A percentile compares a stretch with the other conserved stretches of the same genome.
Conservation (phyloP, 2,329 filamentous ascomycete species). For the Monosporascus ibericus region DNA sequence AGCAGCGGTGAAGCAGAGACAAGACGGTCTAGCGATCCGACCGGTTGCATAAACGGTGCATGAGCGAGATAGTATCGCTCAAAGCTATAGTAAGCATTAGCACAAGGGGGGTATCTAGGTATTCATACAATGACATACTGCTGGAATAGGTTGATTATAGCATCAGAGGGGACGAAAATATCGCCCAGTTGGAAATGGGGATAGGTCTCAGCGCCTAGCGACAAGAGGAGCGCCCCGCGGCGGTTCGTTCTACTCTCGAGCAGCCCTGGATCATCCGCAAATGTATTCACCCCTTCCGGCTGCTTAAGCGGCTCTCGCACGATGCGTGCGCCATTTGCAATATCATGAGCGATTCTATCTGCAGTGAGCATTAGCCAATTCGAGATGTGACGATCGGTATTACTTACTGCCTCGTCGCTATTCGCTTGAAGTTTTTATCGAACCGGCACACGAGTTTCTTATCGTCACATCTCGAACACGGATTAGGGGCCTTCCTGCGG, state of each 20-base stretch:
- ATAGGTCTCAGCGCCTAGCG: too few relatives aligned
- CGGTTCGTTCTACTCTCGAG: too few relatives aligned
- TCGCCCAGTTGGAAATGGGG: too few relatives aligned
- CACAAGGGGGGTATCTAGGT: neutral
- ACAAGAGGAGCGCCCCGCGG: too few relatives aligned
- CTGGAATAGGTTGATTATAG: conserved; percentile 6
- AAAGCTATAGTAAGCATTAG: conserved; percentile 6
- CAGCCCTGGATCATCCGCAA: too few relatives aligned
- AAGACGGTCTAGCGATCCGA: conserved; percentile 2
- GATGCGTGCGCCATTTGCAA: too few relatives aligned
- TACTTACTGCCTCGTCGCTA: conserved; percentile 9
- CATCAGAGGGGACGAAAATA: too few relatives aligned
- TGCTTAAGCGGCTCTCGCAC: too few relatives aligned
- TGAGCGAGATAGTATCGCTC: conserved; percentile 3
- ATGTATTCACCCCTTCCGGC: too few relatives aligned
- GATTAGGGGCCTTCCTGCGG: conserved; percentile 5
- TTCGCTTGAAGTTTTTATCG: conserved; percentile 10
- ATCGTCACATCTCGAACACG: conserved; percentile 4
- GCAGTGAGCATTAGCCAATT: too few relatives aligned
- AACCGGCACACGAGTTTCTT: conserved; percentile 7
- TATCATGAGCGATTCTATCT: too few relatives aligned
- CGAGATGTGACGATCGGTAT: neutral
- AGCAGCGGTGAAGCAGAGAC: conserved; percentile 3
- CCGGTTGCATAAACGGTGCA: conserved; percentile 5
- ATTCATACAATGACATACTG: conserved; percentile 1